Evolutionary conservation across 345 rosid genomes (phyloP), one percentile per base, ranked within the genome.

Genomic region (Rubroshorea leprosula): DNA sequence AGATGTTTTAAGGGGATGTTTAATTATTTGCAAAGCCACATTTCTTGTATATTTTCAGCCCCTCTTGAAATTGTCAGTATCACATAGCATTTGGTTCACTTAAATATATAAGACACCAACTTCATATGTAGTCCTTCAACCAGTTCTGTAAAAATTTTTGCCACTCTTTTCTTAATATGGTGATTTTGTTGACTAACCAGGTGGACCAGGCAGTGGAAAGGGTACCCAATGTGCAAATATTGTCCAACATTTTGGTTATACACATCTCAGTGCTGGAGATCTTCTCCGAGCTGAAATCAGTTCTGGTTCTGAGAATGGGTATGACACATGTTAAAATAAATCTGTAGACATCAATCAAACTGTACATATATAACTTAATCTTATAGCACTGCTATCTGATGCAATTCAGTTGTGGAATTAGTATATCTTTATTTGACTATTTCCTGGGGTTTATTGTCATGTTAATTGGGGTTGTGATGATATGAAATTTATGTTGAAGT

Each of bases 191-290:
- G 24, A 57, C 58, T 64, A 53, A 64, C 51, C 69, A 91, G 96
- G 98, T 73, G 98, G 96, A 51, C 98, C 98, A 20, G 98, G 90
- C 62, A 84, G 95, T 68, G 95, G 93, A 52, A 89, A 86, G 70
- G 92, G 95, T 23, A 86, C 95, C 35, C 95, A 86, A 58, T 84
- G 95, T 72, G 80, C 77, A 27, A 84, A 84, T 27, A 67, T 89
- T 57, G 84, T 80, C 1, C 20, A 79, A 25, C 73, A 81, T 56
- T 90, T 87, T 66, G 80, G 80, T 4, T 79, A 79, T 67, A 92
- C 85, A 17, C 96, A 87, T 85, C 76, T 87, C 21, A 85, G 90
- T 73, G 89, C 87, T 51, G 95, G 94, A 38, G 97, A 85, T 63
- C 96, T 85, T 74, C 91, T 87, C 60, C 71, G 89, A 62, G 79